Conservation (phyloP, 2,329 filamentous ascomycete species). For the Calonectria multiphialidica region DNA sequence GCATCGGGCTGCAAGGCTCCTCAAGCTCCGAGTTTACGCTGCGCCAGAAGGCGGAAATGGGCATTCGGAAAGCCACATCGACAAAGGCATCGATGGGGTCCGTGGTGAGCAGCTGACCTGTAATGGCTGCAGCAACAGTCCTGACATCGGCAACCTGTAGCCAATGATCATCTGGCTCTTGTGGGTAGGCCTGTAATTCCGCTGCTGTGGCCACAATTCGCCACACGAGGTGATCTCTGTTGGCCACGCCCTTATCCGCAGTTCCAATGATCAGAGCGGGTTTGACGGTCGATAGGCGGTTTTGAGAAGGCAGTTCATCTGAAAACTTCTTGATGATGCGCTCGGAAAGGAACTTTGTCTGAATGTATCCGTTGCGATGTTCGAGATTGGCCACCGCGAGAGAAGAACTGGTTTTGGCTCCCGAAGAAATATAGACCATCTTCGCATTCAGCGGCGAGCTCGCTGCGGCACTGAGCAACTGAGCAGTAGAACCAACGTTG, state of each 20-base stretch:
- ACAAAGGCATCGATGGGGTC: background rate
- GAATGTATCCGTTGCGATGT: slow-evolving; percentile 21
- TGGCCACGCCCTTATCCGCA: slow-evolving; percentile 24
- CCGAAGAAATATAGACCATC: slow-evolving; percentile 40
- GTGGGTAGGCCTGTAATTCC: slow-evolving; percentile 9
- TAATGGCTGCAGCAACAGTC: slow-evolving; percentile 6
- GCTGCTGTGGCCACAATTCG: slow-evolving; percentile 20
- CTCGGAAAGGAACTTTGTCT: slow-evolving; percentile 33
- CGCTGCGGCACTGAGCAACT: slow-evolving; percentile 30
- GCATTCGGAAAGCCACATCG: background rate
- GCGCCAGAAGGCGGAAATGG: slow-evolving; percentile 15
- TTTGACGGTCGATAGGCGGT: slow-evolving; percentile 32
- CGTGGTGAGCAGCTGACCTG: slow-evolving; percentile 2
- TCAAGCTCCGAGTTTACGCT: slow-evolving; percentile 13
- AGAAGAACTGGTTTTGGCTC: slow-evolving; percentile 1
- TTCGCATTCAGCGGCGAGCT: slow-evolving; percentile 28
- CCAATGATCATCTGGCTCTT: slow-evolving; percentile 6
- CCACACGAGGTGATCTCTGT: slow-evolving; percentile 34
- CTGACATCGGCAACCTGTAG: slow-evolving; percentile 9
- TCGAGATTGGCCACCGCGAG: background rate
- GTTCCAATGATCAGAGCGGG: slow-evolving; percentile 35
- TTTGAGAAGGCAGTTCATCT: slow-evolving; percentile 8
- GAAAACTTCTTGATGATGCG: slow-evolving; percentile 15
- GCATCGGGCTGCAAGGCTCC: slow-evolving; percentile 1
- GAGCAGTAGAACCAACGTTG: slow-evolving; percentile 69